A percentile compares a stretch with the other conserved stretches of the same genome.
These are phyloP conservation scores for Phytopythium aichiense DNA, from an alignment of 352 stramenopile species.

Conservation along the genomic window DNA sequence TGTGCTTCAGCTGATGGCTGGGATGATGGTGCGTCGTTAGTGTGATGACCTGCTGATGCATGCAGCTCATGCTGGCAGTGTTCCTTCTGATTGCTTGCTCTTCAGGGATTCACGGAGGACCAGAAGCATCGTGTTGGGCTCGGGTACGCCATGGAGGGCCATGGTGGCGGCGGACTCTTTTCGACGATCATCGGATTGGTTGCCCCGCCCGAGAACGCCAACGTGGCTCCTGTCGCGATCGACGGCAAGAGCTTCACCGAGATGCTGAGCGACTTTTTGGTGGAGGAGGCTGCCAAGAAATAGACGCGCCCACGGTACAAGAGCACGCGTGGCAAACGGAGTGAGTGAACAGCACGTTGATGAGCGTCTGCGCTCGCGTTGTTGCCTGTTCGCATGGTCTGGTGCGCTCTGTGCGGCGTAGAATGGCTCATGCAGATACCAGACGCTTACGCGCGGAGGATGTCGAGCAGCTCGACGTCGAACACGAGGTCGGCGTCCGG, in stretches of 20 bases:
- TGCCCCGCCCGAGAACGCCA: constrained; percentile 15
- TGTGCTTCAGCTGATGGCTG: constrained; percentile 62
- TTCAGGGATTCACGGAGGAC: constrained; percentile 57
- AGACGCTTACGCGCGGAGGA: constrained; percentile 23
- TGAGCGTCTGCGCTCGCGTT: background rate
- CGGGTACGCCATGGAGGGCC: constrained; percentile 41
- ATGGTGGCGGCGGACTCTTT: constrained; percentile 62
- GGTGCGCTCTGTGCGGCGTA: background rate
- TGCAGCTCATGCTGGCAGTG: background rate
- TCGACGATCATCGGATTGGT: constrained; percentile 60
- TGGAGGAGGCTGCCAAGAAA: constrained; percentile 44
- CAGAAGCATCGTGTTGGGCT: constrained; percentile 64
- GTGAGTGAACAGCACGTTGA: background rate
- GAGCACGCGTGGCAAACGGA: background rate
- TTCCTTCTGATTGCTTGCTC: too few relatives aligned
- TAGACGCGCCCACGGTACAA: background rate
- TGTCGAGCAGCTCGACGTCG: constrained; percentile 91
- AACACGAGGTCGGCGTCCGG: constrained; percentile 93
- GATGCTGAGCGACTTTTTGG: constrained; percentile 65
- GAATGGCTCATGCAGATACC: too few relatives aligned
- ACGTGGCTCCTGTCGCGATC: constrained; percentile 11
- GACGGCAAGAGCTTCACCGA: constrained; percentile 70
- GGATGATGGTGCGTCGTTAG: constrained; percentile 51
- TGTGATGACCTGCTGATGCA: background rate
- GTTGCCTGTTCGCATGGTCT: background rate